phyloP scores from a whole-genome alignment of 129 eudicot genomes.

The Flaveria linearis region DNA sequence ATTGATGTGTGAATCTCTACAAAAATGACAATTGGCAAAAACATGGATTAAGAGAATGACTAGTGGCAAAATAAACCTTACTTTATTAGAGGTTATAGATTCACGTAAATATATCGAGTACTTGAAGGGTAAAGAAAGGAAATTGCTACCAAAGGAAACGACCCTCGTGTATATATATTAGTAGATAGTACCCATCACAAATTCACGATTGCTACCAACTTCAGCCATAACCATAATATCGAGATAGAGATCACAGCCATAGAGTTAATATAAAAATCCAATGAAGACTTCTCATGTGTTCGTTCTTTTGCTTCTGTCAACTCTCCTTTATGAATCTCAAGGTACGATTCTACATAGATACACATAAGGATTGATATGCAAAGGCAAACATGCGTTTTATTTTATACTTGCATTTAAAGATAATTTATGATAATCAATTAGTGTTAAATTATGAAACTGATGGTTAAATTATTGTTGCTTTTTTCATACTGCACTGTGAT shows the following conservation, averaged over 20 bases:
- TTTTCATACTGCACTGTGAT: background rate
- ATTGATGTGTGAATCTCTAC: no score
- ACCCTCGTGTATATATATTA: slow-evolving; percentile 23
- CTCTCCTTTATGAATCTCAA: slow-evolving; percentile 51
- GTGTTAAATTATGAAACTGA: background rate
- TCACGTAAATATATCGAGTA: background rate
- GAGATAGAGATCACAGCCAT: background rate
- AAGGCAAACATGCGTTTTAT: background rate
- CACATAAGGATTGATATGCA: background rate
- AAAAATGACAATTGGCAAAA: no score
- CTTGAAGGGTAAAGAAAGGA: slow-evolving; percentile 3
- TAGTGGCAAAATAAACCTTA: no score
- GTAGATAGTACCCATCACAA: slow-evolving; percentile 1
- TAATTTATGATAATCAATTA: background rate
- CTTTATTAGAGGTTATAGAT: no score
- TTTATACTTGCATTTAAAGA: background rate
- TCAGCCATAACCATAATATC: background rate
- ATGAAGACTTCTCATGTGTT: slow-evolving; percentile 47
- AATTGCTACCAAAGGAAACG: slow-evolving; percentile 8
- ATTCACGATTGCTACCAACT: slow-evolving; percentile 11
- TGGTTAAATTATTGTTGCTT: background rate
- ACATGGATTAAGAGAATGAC: no score
- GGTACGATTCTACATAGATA: slow-evolving; percentile 39
- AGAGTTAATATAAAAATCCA: slow-evolving; percentile 22
- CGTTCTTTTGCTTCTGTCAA: slow-evolving; percentile 40